phyloP scores from a whole-genome alignment of 257 asterid species.

The Capsicum chinense region DNA sequence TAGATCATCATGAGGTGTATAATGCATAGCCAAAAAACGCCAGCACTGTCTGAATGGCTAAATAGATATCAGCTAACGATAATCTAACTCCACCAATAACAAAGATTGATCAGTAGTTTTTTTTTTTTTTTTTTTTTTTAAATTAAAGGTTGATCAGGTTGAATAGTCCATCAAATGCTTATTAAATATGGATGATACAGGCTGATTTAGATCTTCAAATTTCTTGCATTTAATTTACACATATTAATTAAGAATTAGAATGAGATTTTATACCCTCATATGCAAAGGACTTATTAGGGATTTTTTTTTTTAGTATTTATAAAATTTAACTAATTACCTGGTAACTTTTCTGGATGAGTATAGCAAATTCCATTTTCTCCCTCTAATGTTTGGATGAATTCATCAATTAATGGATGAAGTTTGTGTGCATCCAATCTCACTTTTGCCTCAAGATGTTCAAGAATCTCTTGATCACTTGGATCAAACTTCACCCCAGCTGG shows the following conservation, averaged over 20 bases:
- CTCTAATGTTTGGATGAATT: conserved; percentile 49
- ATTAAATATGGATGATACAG: too few species aligned
- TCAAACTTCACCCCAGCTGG: conserved; percentile 62
- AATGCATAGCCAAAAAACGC: neutral
- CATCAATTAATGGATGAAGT: conserved; percentile 54
- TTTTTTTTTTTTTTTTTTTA: too few species aligned
- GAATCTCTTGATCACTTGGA: conserved; percentile 55
- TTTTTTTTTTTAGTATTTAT: neutral
- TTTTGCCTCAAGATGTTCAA: conserved; percentile 57
- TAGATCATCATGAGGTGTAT: neutral
- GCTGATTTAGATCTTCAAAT: too few species aligned
- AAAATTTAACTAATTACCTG: conserved; percentile 36
- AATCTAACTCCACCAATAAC: too few species aligned
- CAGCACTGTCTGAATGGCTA: neutral
- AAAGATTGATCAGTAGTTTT: too few species aligned
- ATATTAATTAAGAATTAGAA: too few species aligned
- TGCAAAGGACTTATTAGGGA: neutral
- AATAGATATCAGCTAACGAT: neutral
- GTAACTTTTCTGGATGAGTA: conserved; percentile 57
- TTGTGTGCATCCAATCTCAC: conserved; percentile 46
- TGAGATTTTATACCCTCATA: too few species aligned
- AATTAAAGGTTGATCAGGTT: too few species aligned
- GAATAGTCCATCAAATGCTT: neutral
- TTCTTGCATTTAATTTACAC: too few species aligned
- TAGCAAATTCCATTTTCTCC: conserved; percentile 58